Evolutionary conservation across 257 asterid species (phyloP).

Genomic region (Plectranthus barbatus): DNA sequence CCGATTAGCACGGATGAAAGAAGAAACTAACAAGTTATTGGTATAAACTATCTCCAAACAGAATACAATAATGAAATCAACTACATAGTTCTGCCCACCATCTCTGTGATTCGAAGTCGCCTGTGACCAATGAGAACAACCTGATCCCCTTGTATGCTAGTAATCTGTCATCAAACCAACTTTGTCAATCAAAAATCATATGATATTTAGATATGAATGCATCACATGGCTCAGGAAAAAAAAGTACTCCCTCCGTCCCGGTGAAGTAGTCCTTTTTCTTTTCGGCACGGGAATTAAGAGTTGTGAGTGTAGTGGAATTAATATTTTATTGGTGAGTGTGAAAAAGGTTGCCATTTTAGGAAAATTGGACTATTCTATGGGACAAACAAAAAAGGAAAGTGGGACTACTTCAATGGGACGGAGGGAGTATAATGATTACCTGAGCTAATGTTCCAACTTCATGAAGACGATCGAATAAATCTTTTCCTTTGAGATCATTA

Average conservation of each 20-base stretch:
- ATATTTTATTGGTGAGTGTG: no score
- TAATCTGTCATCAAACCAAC: slow-evolving; percentile 51
- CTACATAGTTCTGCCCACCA: slow-evolving; percentile 45
- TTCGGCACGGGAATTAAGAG: no score
- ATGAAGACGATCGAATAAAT: slow-evolving; percentile 74
- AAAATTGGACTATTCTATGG: no score
- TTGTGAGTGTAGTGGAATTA: no score
- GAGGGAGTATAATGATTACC: no score
- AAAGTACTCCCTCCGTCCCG: no score
- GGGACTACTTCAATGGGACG: no score
- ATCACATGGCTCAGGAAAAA: slow-evolving; percentile 13
- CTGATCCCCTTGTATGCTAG: slow-evolving; percentile 92
- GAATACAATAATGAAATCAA: not conserved
- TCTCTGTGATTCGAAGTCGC: slow-evolving; percentile 83
- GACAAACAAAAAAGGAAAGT: no score
- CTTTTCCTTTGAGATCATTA: slow-evolving; percentile 80
- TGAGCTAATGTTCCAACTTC: slow-evolving; percentile 95
- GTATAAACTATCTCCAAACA: not conserved
- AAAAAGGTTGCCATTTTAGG: no score
- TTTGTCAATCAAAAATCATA: slow-evolving; percentile 21
- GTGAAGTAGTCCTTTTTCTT: no score
- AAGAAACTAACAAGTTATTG: not conserved
- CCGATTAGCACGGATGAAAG: not conserved
- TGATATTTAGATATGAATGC: slow-evolving; percentile 6
- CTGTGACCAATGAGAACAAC: slow-evolving; percentile 92